These are phyloP conservation scores for Protomyces lactucae-debilis DNA, from an alignment of 1,139 yeast genomes.

Conservation along the genomic window DNA sequence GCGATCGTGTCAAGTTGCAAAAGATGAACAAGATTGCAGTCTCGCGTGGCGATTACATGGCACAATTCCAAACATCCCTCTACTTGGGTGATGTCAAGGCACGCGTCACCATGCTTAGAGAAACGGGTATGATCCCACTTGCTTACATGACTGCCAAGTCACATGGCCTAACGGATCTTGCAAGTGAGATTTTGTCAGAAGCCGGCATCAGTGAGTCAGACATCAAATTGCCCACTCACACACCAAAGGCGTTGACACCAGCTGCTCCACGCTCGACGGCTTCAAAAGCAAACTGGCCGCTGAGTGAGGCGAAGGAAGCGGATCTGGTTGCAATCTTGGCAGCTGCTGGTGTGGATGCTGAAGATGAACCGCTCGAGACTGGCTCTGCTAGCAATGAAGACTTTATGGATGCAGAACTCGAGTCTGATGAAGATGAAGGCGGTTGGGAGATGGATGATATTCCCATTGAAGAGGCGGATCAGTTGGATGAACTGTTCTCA, in stretches of 20 bases:
- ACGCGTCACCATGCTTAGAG: conserved; percentile 68
- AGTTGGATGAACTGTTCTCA: conserved; percentile 55
- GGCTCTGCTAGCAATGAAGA: conserved; percentile 27
- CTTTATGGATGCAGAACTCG: conserved; percentile 35
- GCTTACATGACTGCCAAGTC: conserved; percentile 92
- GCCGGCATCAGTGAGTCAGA: conserved; percentile 58
- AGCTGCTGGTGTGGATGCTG: conserved; percentile 29
- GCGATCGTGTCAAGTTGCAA: conserved; percentile 65
- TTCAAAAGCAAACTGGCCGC: conserved; percentile 68
- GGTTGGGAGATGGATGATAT: conserved; percentile 45
- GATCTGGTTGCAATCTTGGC: conserved; percentile 46
- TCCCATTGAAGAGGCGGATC: conserved; percentile 60
- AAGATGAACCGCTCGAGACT: conserved; percentile 27
- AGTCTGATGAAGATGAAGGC: conserved; percentile 39
- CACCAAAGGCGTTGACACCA: conserved; percentile 43
- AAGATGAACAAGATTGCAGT: conserved; percentile 91
- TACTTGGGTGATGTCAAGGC: conserved; percentile 70
- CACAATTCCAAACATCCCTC: conserved; percentile 76
- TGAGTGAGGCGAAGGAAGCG: conserved; percentile 65
- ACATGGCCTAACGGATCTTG: conserved; percentile 72
- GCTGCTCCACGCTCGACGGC: conserved; percentile 47
- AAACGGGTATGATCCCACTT: conserved; percentile 77
- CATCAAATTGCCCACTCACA: conserved; percentile 56
- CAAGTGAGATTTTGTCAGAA: conserved; percentile 63
- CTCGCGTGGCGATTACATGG: conserved; percentile 73